Evolutionary conservation across 176 grass and related monocot genomes (phyloP), one percentile per base, ranked within the genome.

Genomic region (Metroxylon sagu): DNA sequence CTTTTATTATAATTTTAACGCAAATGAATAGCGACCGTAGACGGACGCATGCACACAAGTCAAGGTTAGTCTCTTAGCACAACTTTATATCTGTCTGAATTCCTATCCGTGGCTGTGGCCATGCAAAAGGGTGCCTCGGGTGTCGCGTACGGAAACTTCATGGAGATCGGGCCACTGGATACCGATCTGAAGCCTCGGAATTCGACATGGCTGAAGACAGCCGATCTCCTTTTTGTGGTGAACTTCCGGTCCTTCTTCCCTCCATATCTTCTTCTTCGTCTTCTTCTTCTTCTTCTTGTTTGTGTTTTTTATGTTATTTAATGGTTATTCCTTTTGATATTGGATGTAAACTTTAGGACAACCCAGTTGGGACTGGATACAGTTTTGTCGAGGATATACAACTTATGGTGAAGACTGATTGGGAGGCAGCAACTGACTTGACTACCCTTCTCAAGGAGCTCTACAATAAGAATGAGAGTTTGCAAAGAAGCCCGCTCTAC

Each of bases 171-270:
- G 30, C 90, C 85, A 57, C 70, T 95, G 25, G 85, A 95, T 69
- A 12, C 6, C 15, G 53, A 89, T 51, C 85, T 86, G 23, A 86
- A 83, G 48, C 85, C 79, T 8, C 76, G 90, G 7, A 26, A 65
- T 3, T 81, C 73, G 52, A 89, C 85, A 3, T 89, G 90, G 90
- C 85, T 95, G 4, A 59, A 76, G 67, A 89, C 78, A 57, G 90
- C 90, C 14, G 76, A 95, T 76, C 85, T 95, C 43, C 90, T 95
- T 50, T 95, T 95, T 52, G 85, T 89, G 28, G 89, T 93, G 4
- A 60, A 53, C 31, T 26, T n/a, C 30, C 8, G 18, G 7, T n/a
- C 7, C 3, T 48, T 27, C 18, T 31, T 29, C 8, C 26, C 6
- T 49, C n/a, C 3, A 4, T 8, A 49, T 18, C n/a, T n/a, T n/a